A percentile compares a stretch with the other conserved stretches of the same genome.
These are phyloP conservation scores for Asterochloris erici DNA, from an alignment of 139 green algal genomes.

Conservation along the genomic window DNA sequence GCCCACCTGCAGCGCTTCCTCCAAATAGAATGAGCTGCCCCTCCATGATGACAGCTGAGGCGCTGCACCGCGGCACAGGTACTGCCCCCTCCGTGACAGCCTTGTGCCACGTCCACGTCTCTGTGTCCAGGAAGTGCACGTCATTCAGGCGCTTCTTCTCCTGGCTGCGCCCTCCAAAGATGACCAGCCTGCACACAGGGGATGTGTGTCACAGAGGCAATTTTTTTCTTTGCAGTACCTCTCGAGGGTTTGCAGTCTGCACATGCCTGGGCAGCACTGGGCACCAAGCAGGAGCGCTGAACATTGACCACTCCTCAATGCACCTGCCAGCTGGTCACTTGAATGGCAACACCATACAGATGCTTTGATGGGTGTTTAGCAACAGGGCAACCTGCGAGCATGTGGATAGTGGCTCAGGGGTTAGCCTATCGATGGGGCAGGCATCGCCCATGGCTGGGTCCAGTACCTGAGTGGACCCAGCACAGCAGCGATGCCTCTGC, in stretches of 20 bases:
- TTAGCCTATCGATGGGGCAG: too few relatives aligned
- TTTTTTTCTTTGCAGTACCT: too few relatives aligned
- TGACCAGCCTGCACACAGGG: slow-evolving; percentile 40
- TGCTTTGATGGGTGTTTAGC: too few relatives aligned
- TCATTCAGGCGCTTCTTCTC: slow-evolving; percentile 69
- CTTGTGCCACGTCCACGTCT: slow-evolving; percentile 49
- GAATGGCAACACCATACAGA: neutral
- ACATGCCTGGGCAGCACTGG: too few relatives aligned
- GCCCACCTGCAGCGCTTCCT: slow-evolving; percentile 26
- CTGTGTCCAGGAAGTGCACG: slow-evolving; percentile 75
- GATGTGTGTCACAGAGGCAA: neutral
- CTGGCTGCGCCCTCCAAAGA: slow-evolving; percentile 74
- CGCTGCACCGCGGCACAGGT: slow-evolving; percentile 54
- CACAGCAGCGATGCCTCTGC: too few relatives aligned
- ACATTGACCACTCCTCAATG: too few relatives aligned
- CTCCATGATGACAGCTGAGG: slow-evolving; percentile 46
- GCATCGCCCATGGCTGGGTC: too few relatives aligned
- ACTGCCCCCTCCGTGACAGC: slow-evolving; percentile 37
- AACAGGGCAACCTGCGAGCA: too few relatives aligned
- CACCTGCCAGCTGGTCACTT: neutral
- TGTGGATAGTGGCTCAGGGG: too few relatives aligned
- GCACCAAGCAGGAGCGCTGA: too few relatives aligned
- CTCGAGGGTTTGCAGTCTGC: too few relatives aligned
- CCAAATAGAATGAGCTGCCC: slow-evolving; percentile 77
- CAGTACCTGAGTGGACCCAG: too few relatives aligned